Percentiles rank a stretch among this genome's conserved stretches.
Conservation (phyloP, 768 basidiomycete genomes). For the Cantharellus cinnabarinus region DNA sequence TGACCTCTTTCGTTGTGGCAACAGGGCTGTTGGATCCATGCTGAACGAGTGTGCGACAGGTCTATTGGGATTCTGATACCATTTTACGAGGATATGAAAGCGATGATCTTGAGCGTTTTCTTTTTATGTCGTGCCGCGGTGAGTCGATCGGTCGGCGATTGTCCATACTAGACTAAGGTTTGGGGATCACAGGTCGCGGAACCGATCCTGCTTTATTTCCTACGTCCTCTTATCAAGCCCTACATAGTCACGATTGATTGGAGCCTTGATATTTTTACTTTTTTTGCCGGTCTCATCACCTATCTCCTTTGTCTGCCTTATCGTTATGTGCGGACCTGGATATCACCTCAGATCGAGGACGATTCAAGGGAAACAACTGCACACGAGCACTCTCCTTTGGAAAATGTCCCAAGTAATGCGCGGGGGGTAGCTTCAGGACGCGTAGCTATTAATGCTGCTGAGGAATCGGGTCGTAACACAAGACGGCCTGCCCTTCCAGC, state of each 20-base stretch:
- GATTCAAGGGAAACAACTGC: too few species aligned
- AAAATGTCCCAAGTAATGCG: too few species aligned
- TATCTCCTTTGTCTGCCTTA: neutral
- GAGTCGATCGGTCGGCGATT: neutral
- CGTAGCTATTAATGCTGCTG: too few species aligned
- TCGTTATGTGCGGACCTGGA: neutral
- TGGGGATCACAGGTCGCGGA: conserved; percentile 45
- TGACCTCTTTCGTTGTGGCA: neutral
- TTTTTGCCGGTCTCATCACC: neutral
- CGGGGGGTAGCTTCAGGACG: too few species aligned
- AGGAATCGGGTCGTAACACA: too few species aligned
- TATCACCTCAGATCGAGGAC: too few species aligned
- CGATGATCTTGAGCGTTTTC: conserved; percentile 31
- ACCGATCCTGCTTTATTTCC: conserved; percentile 60
- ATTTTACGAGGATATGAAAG: conserved; percentile 71
- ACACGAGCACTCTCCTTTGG: too few species aligned
- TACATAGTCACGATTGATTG: conserved; percentile 44
- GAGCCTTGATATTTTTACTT: neutral
- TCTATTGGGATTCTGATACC: conserved; percentile 53
- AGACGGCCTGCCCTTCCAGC: too few species aligned
- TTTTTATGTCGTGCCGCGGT: conserved; percentile 4
- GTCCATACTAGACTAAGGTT: too few species aligned
- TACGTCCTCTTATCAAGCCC: conserved; percentile 61
- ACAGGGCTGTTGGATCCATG: conserved; percentile 45
- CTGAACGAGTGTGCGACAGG: conserved; percentile 46